A percentile compares a stretch with the other conserved stretches of the same genome.
Evolutionary conservation across 768 basidiomycete species (phyloP).

Genomic region (Cystobasidiopsis lactophilus): DNA sequence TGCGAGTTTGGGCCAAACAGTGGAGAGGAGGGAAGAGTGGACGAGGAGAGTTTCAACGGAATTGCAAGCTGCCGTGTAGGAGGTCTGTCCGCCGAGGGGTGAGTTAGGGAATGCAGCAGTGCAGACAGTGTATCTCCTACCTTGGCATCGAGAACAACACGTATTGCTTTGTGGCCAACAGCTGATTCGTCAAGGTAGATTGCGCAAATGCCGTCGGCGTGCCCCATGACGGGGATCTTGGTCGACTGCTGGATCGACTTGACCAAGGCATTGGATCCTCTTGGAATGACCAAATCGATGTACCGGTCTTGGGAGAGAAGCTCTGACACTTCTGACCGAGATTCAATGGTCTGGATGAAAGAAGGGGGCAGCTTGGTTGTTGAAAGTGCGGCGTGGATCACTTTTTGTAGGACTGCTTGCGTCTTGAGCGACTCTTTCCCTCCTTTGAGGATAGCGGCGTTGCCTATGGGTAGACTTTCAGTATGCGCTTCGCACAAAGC

Average conservation of each 20-base stretch:
- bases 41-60: constrained; percentile 71
- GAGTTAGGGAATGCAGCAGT: not conserved
- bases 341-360: constrained; percentile 80
- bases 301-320: constrained; percentile 67
- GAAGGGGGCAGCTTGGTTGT: constrained; percentile 49
- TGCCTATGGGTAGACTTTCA: too few relatives aligned
- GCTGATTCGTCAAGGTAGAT: constrained; percentile 74
- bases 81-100: constrained; percentile 33
- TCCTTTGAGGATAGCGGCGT: constrained; percentile 89
- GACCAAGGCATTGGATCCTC: constrained; percentile 81
- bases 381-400: constrained; percentile 55
- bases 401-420: constrained; percentile 46
- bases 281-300: constrained; percentile 90
- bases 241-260: constrained; percentile 69
- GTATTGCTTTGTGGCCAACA: constrained; percentile 50
- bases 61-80: constrained; percentile 94
- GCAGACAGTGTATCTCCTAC: too few relatives aligned
- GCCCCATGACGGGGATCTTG: constrained; percentile 93
- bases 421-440: constrained; percentile 85
- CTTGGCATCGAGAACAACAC: constrained; percentile 76
- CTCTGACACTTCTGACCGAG: constrained; percentile 70
- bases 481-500: too few relatives aligned
- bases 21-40: constrained; percentile 46
- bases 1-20: constrained; percentile 69
- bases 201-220: constrained; percentile 85